phyloP scores from a whole-genome alignment of 768 basidiomycete genomes.

The Leccinum sublutescens region DNA sequence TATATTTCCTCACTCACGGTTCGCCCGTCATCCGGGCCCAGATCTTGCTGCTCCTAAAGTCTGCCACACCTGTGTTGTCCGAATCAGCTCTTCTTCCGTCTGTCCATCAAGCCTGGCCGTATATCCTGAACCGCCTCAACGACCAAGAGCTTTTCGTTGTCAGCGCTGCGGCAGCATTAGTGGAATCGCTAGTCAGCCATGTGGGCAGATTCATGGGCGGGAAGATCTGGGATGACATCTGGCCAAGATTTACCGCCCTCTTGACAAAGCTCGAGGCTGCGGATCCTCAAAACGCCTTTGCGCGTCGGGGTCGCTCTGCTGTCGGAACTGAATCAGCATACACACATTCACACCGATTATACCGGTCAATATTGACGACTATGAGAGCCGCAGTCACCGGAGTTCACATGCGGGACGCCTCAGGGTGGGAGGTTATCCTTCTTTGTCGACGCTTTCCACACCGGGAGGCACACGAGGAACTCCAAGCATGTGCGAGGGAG shows the following conservation, averaged over 20 bases:
- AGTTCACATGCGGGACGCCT: constrained; percentile 67
- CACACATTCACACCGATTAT: constrained; percentile 77
- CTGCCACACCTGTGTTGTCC: constrained; percentile 69
- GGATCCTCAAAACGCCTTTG: constrained; percentile 66
- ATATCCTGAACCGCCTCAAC: constrained; percentile 77
- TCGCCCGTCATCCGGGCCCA: constrained; percentile 84
- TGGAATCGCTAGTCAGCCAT: constrained; percentile 68
- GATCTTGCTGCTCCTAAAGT: constrained; percentile 71
- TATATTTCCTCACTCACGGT: constrained; percentile 88
- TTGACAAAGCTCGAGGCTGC: constrained; percentile 58
- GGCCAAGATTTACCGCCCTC: constrained; percentile 76
- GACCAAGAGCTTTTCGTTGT: constrained; percentile 80
- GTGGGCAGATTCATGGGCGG: constrained; percentile 85
- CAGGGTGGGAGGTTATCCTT: constrained; percentile 80
- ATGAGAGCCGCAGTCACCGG: constrained; percentile 64
- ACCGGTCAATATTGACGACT: constrained; percentile 72
- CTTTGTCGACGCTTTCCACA: constrained; percentile 77
- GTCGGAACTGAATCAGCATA: constrained; percentile 71
- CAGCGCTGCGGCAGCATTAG: constrained; percentile 65
- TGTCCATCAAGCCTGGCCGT: constrained; percentile 92
- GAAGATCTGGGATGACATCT: constrained; percentile 88
- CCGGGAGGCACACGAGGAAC: constrained; percentile 61
- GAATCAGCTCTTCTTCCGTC: constrained; percentile 78
- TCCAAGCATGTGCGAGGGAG: constrained; percentile 63
- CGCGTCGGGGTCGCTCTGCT: constrained; percentile 47